Conservation (phyloP, 768 basidiomycete genomes). For the Cantharellus anzutake region DNA sequence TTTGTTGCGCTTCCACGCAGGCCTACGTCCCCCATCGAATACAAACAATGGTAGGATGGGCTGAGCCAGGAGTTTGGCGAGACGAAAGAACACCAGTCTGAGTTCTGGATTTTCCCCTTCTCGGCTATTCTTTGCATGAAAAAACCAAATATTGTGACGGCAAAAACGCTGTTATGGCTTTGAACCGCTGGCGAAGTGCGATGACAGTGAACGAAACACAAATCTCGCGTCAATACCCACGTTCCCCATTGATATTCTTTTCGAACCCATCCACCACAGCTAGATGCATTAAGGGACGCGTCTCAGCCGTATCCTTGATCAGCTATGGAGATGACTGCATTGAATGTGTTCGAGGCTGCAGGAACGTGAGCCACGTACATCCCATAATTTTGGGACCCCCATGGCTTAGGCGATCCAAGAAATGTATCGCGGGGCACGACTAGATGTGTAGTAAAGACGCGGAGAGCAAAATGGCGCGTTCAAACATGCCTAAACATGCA, state of each 20-base stretch:
- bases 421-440: no score
- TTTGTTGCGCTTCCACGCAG: conserved; percentile 49
- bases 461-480: no score
- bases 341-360: neutral
- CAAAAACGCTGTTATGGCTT: neutral
- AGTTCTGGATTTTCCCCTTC: conserved; percentile 71
- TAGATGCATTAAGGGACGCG: conserved; percentile 58
- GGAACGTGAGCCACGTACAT: conserved; percentile 14
- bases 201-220: conserved; percentile 7
- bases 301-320: conserved; percentile 47
- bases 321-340: conserved; percentile 19
- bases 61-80: conserved; percentile 45
- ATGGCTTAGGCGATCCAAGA: no score
- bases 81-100: conserved; percentile 69
- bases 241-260: conserved; percentile 38
- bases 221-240: conserved; percentile 62
- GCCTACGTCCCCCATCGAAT: conserved; percentile 78
- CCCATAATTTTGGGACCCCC: conserved; percentile 23
- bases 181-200: neutral
- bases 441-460: no score
- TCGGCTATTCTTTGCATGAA: conserved; percentile 18
- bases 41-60: conserved; percentile 82
- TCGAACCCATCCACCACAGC: conserved; percentile 60
- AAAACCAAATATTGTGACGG: conserved; percentile 19
- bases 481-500: no score